Percentiles rank a stretch among this genome's conserved stretches.
phyloP scores from a whole-genome alignment of 805 yeast species.

The Helenozyma rhizophorensis region DNA sequence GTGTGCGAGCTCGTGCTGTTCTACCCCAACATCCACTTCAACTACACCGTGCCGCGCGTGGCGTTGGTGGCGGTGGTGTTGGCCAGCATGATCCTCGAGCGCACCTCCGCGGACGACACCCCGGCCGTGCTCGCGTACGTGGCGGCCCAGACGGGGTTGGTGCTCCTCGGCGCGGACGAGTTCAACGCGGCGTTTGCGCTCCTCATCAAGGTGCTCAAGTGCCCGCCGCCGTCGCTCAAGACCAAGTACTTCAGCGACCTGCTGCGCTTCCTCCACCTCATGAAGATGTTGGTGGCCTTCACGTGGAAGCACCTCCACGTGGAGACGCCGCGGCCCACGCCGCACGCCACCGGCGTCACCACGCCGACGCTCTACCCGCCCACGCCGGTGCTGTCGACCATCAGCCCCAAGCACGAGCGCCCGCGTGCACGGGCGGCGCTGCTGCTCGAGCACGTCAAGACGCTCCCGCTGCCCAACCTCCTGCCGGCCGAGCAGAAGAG shows the following conservation, averaged over 20 bases:
- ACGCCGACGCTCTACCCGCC: conserved; percentile 28
- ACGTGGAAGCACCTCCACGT: conserved; percentile 1
- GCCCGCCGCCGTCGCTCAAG: conserved; percentile 45
- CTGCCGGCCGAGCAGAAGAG: conserved; percentile 14
- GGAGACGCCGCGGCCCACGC: conserved; percentile 6
- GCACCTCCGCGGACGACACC: conserved; percentile 22
- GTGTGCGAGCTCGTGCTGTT: conserved; percentile 65
- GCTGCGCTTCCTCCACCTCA: conserved; percentile 31
- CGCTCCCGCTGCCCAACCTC: conserved; percentile 16
- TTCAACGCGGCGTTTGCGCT: conserved; percentile 15
- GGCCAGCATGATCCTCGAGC: conserved; percentile 33
- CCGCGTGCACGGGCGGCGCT: conserved; percentile 2
- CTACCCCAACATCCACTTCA: conserved; percentile 53
- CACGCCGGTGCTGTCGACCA: conserved; percentile 17
- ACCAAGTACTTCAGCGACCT: conserved; percentile 40
- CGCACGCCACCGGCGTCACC: conserved; percentile 16
- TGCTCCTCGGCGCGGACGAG: conserved; percentile 12
- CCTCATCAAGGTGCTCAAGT: conserved; percentile 34
- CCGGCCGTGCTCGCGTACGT: conserved; percentile 18
- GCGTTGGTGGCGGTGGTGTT: conserved; percentile 43
- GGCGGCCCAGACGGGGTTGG: conserved; percentile 8
- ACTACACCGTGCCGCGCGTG: conserved; percentile 48
- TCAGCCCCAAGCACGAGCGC: conserved; percentile 15
- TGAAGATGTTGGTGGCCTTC: conserved; percentile 15
- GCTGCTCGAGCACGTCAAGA: conserved; percentile 1